Percentiles rank a stretch among this genome's conserved stretches.
Evolutionary conservation across 306 rosid species (phyloP).

Genomic region (Lathyrus aphaca): DNA sequence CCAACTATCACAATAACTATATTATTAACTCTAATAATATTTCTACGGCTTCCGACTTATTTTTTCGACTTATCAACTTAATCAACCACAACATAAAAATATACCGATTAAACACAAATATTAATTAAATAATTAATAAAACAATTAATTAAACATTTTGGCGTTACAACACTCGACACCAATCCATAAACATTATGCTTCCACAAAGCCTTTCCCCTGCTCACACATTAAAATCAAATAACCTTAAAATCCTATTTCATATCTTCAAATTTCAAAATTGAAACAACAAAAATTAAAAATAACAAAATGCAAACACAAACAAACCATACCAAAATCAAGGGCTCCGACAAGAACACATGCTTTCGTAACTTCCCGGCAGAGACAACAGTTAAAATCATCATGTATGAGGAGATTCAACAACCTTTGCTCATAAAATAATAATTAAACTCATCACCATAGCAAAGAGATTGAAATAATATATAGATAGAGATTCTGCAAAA

Average conservation of each 20-base stretch:
- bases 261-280: slow-evolving; percentile 2
- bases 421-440: slow-evolving; percentile 58
- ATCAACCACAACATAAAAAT: too few relatives aligned
- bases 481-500: not conserved
- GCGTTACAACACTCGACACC: slow-evolving; percentile 65
- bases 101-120: too few relatives aligned
- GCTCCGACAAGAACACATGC: slow-evolving; percentile 83
- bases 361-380: slow-evolving; percentile 84
- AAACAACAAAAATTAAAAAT: slow-evolving; percentile 7
- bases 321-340: slow-evolving; percentile 67
- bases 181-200: slow-evolving; percentile 85
- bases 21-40: too few relatives aligned
- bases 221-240: slow-evolving; percentile 28
- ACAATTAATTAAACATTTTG: too few relatives aligned
- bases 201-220: slow-evolving; percentile 87
- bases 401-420: slow-evolving; percentile 87
- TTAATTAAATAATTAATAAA: too few relatives aligned
- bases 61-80: too few relatives aligned
- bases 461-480: not conserved
- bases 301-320: not conserved
- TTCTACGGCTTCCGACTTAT: too few relatives aligned
- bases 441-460: slow-evolving; percentile 16
- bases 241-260: slow-evolving; percentile 24
- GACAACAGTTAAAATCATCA: slow-evolving; percentile 66
- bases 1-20: too few relatives aligned